These are phyloP conservation scores for Helotiales sp. DNA, from an alignment of 2,329 filamentous ascomycete species.

Conservation along the genomic window DNA sequence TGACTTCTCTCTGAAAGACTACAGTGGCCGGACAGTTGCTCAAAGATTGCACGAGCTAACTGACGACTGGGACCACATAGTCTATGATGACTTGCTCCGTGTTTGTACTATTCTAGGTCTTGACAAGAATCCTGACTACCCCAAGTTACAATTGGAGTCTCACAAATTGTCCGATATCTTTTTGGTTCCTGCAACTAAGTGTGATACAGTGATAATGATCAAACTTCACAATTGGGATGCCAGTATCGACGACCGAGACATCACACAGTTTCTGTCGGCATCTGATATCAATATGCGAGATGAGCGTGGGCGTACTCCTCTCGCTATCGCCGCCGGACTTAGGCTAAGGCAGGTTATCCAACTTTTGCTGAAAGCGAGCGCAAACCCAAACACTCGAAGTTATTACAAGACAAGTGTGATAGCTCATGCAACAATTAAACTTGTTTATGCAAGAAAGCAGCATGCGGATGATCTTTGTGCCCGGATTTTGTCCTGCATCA, in stretches of 20 bases:
- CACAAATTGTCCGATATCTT: too few species aligned
- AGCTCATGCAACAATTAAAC: not conserved
- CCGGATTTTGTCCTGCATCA: not conserved
- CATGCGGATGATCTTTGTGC: not conserved
- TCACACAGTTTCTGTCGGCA: not conserved
- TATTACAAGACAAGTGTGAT: not conserved
- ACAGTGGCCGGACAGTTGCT: not conserved
- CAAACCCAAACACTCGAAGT: not conserved
- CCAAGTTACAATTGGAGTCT: too few species aligned
- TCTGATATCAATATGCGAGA: not conserved
- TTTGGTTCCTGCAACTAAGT: too few species aligned
- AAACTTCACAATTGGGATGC: too few species aligned
- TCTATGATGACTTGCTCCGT: not conserved
- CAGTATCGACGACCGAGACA: not conserved
- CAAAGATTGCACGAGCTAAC: not conserved
- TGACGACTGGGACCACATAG: not conserved
- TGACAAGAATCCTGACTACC: too few species aligned
- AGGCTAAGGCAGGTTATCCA: not conserved
- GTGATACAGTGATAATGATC: too few species aligned
- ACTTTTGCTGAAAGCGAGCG: not conserved
- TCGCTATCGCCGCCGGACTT: not conserved
- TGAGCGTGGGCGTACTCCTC: not conserved
- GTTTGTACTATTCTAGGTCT: not conserved
- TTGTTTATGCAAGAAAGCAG: not conserved
- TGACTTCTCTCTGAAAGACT: not conserved